Conservation (phyloP, 352 stramenopile genomes). For the Pythium plurisporium region DNA sequence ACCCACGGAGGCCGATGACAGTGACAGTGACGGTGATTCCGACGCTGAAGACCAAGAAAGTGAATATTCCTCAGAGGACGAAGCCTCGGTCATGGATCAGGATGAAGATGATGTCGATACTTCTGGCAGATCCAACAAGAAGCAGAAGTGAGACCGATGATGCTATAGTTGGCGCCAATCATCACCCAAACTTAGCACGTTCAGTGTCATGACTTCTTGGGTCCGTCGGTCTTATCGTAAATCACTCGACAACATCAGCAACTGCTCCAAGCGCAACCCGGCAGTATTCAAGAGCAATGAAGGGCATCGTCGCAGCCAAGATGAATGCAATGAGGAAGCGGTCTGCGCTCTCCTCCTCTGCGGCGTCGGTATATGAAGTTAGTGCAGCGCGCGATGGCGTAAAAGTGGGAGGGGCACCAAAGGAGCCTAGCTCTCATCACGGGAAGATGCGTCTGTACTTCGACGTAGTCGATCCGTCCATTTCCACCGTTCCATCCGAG, state of each 20-base stretch:
- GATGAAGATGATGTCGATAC: not conserved
- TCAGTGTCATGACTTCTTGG: not conserved
- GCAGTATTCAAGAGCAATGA: constrained; percentile 9
- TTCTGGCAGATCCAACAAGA: constrained; percentile 7
- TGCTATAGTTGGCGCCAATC: constrained; percentile 1
- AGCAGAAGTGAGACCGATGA: constrained; percentile 5
- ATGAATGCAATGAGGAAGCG: constrained; percentile 25
- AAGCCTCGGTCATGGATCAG: constrained; percentile 4
- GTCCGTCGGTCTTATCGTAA: too few relatives aligned
- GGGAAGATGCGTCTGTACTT: constrained; percentile 36
- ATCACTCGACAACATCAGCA: too few relatives aligned
- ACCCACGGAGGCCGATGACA: constrained; percentile 22
- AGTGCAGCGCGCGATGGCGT: not conserved
- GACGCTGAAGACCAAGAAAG: constrained; percentile 16
- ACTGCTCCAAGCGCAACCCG: too few relatives aligned
- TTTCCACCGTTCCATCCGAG: not conserved
- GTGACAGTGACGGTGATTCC: constrained; percentile 11
- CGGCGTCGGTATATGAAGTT: not conserved
- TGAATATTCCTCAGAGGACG: constrained; percentile 20
- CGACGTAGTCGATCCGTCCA: not conserved
- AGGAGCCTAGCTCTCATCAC: constrained; percentile 36
- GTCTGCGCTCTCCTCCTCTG: constrained; percentile 15
- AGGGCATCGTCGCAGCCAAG: constrained; percentile 23
- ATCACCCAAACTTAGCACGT: not conserved
- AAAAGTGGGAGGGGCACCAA: not conserved